phyloP scores from a whole-genome alignment of 1,284 basidiomycete species.

The Heterobasidion annosum region DNA sequence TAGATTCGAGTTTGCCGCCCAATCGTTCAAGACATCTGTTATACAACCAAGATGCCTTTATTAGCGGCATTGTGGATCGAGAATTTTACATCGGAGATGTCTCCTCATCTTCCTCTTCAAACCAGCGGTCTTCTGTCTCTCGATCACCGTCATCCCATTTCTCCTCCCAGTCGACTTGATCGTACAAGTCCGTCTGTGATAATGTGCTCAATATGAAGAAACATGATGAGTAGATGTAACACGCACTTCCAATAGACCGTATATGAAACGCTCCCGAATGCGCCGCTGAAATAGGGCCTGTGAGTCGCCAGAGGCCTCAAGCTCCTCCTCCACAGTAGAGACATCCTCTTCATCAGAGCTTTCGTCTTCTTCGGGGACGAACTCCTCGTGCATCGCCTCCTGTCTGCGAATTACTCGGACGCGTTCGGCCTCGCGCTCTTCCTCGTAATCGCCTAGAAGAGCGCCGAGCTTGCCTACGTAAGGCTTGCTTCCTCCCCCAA shows the following conservation, averaged over 20 bases:
- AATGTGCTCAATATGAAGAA: not conserved
- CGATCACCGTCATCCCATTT: constrained; percentile 52
- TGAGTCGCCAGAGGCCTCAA: constrained; percentile 21
- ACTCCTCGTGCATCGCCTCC: constrained; percentile 32
- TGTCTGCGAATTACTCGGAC: constrained; percentile 38
- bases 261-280: constrained; percentile 63
- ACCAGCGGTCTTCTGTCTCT: constrained; percentile 66
- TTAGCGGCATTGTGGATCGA: too few relatives aligned
- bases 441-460: constrained; percentile 62
- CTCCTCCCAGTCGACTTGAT: constrained; percentile 70
- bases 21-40: too few relatives aligned
- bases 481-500: constrained; percentile 40
- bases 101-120: constrained; percentile 51
- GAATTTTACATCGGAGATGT: too few relatives aligned
- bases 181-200: constrained; percentile 58
- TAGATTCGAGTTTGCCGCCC: too few relatives aligned
- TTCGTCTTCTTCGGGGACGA: constrained; percentile 59
- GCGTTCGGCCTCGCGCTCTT: constrained; percentile 61
- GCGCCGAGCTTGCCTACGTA: constrained; percentile 62
- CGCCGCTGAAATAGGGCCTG: constrained; percentile 45
- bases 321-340: constrained; percentile 16
- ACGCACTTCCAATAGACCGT: constrained; percentile 64
- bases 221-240: not conserved
- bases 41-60: too few relatives aligned
- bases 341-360: constrained; percentile 39